These are phyloP conservation scores for Mycena latifolia DNA, from an alignment of 768 basidiomycete genomes.

Conservation along the genomic window DNA sequence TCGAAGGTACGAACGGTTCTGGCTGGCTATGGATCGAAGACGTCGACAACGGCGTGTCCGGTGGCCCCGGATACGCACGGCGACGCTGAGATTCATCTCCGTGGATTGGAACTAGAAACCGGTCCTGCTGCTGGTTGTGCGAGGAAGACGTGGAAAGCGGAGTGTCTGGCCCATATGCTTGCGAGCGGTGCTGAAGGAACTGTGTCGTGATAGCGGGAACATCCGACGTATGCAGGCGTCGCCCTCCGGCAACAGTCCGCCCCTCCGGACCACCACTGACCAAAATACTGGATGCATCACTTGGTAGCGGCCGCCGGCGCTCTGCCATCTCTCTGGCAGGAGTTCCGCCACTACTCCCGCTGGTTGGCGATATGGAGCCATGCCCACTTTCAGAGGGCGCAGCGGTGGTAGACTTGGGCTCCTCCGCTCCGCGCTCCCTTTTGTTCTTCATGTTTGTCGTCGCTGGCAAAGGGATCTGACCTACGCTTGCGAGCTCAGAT, in stretches of 20 bases:
- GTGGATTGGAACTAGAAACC: background rate
- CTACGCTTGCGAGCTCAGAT: conserved; percentile 36
- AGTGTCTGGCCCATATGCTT: conserved; percentile 11
- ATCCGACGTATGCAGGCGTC: conserved; percentile 25
- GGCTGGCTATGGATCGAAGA: conserved; percentile 12
- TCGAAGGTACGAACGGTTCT: conserved; percentile 9
- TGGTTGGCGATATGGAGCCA: conserved; percentile 4
- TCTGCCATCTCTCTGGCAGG: background rate
- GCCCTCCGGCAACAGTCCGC: conserved; percentile 2
- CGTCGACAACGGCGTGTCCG: conserved; percentile 23
- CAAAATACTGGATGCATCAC: conserved; percentile 1
- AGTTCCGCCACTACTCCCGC: background rate
- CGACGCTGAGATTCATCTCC: conserved; percentile 6
- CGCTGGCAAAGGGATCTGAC: conserved; percentile 37
- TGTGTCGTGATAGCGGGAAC: conserved; percentile 34
- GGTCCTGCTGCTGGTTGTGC: conserved; percentile 12
- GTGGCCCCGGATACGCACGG: conserved; percentile 2
- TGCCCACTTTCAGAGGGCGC: conserved; percentile 37
- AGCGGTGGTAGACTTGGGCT: conserved; percentile 39
- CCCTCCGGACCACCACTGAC: background rate
- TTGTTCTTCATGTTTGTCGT: conserved; percentile 50
- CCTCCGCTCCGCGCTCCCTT: conserved; percentile 64
- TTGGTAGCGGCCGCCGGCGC: background rate
- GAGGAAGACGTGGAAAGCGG: conserved; percentile 17
- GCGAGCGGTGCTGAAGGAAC: conserved; percentile 22